Conservation (phyloP, 495 filamentous ascomycete species). For the Xylaria telfairii region DNA sequence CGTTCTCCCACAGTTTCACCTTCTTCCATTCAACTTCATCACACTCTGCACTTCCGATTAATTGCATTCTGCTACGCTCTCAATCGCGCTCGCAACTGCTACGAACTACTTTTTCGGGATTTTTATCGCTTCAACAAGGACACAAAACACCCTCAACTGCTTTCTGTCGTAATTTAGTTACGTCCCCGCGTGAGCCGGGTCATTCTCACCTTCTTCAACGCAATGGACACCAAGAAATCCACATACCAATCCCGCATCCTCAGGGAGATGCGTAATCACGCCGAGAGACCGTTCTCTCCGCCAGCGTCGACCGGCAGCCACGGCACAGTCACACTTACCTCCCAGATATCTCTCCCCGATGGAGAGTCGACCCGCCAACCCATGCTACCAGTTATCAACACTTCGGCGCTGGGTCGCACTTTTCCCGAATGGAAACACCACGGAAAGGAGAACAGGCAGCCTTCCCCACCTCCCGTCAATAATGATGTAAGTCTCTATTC, state of each 20-base stretch:
- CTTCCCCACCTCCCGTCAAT: not conserved
- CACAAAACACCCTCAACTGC: not conserved
- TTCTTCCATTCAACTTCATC: constrained; percentile 13
- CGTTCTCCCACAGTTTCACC: not conserved
- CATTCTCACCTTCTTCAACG: constrained; percentile 19
- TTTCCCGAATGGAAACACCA: constrained; percentile 62
- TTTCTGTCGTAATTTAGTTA: constrained; percentile 4
- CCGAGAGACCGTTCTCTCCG: constrained; percentile 55
- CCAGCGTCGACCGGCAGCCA: constrained; percentile 59
- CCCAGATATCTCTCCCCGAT: constrained; percentile 49
- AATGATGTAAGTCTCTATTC: constrained; percentile 22
- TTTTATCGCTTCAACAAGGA: too few species aligned
- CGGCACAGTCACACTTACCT: constrained; percentile 57
- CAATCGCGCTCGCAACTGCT: constrained; percentile 23
- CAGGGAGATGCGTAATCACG: constrained; percentile 45
- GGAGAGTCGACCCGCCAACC: constrained; percentile 51
- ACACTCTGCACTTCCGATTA: constrained; percentile 5
- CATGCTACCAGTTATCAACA: constrained; percentile 54
- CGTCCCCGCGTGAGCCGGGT: constrained; percentile 22
- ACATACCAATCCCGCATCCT: constrained; percentile 46
- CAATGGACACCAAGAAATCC: constrained; percentile 38
- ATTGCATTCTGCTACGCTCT: constrained; percentile 15
- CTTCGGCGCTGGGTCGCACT: constrained; percentile 65
- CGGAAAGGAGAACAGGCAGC: constrained; percentile 18
- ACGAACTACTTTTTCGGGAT: constrained; percentile 11